Evolutionary conservation across 176 grass and related monocot genomes (phyloP), one percentile per base, ranked within the genome.

Genomic region (Hsuehochloa calcarea): DNA sequence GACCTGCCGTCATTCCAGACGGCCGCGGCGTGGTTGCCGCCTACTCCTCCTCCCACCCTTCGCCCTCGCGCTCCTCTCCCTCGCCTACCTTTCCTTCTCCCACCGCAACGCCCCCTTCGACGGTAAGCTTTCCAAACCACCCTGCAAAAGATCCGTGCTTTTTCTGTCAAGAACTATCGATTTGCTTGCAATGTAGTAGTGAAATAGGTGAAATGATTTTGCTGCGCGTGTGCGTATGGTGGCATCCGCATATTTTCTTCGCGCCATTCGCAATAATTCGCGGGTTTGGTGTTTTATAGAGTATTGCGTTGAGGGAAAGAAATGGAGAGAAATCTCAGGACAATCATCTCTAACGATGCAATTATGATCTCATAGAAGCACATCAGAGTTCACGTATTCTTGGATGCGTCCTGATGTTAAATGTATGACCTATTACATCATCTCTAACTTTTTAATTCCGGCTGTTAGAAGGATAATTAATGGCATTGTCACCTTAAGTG

Each of bases 51-150:
- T 88, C 50, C 80, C 74, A 55, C 49, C 75, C 37, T 77, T 95
- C 62, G 37, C 80, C 37, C 41, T 95, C n/a, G 78, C 78, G 3
- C 73, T 97, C 14, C 60, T 95, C 35, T 89, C 71, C 64, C 38
- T 97, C 19, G 70, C 78, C 59, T 94, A 91, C 78, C 79, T 97
- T 81, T 88, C 90, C 59, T 89, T 69, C 27, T 91, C 87, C 49
- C 86, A 87, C 39, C 67, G 78, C 75, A 90, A 56, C 74, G 77
- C 88, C 46, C 89, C 88, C 22, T 87, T 93, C 51, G 85, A 90
- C 49, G 83, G 96, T 98, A 74, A 83, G 87, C 67, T 16, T 26
- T 61, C 16, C 23, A 75, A 72, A 72, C 26, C 22, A 47, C 39
- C 38, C 41, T 14, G 38, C 37, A 25, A 44, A 27, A 68, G 72